phyloP scores from a whole-genome alignment of 108 stramenopile species.

The Stephanodiscus triporus region DNA sequence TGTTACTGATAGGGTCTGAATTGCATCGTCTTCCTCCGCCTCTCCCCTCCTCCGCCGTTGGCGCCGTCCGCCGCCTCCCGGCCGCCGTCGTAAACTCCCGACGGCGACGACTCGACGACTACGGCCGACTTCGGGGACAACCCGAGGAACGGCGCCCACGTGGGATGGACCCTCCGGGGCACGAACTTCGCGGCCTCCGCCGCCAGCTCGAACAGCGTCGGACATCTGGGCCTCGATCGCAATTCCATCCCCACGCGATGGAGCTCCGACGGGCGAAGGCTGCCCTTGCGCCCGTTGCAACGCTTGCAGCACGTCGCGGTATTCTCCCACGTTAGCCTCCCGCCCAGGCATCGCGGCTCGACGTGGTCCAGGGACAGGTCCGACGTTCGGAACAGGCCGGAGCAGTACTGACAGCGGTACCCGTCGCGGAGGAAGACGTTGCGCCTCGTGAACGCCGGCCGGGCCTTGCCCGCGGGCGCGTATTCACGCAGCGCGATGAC shows the following conservation, averaged over 20 bases:
- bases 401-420: slow-evolving; percentile 88
- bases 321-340: slow-evolving; percentile 78
- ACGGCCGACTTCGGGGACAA: neutral
- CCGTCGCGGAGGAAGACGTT: slow-evolving; percentile 89
- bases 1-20: neutral
- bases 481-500: slow-evolving; percentile 86
- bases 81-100: neutral
- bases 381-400: slow-evolving; percentile 58
- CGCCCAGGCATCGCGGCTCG: slow-evolving; percentile 72
- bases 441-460: slow-evolving; percentile 80
- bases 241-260: slow-evolving; percentile 72
- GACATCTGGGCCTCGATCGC: slow-evolving; percentile 47
- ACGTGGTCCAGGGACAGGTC: slow-evolving; percentile 88
- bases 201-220: slow-evolving; percentile 70
- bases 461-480: slow-evolving; percentile 51
- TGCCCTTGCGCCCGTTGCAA: slow-evolving; percentile 86
- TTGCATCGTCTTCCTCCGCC: neutral
- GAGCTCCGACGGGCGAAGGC: slow-evolving; percentile 51
- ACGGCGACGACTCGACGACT: neutral
- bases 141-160: slow-evolving; percentile 74
- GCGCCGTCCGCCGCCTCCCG: neutral
- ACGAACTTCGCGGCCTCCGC: slow-evolving; percentile 70
- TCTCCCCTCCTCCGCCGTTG: neutral
- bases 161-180: slow-evolving; percentile 75
- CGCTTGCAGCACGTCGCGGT: slow-evolving; percentile 76